Evolutionary conservation across 2,329 filamentous ascomycete genomes (phyloP).

Genomic region (Aureobasidium namibiae): DNA sequence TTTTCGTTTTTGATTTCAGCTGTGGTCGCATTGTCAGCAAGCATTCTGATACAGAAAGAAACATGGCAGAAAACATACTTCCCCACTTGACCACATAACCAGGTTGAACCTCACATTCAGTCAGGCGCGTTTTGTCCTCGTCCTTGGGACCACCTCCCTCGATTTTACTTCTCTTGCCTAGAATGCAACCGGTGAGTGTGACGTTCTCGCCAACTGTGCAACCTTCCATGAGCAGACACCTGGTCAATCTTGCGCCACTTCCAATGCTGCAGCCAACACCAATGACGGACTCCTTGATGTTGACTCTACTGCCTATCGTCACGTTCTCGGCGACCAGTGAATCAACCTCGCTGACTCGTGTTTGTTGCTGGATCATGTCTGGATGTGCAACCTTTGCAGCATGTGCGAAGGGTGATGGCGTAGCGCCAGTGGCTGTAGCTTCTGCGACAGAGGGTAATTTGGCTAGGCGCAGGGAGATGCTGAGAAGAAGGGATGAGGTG

Average conservation of each 20-base stretch:
- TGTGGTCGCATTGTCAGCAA: conserved; percentile 14
- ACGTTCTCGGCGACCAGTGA: conserved; percentile 83
- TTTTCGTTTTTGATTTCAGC: conserved; percentile 54
- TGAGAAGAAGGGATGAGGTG: conserved; percentile 71
- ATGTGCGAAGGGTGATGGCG: conserved; percentile 66
- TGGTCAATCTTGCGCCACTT: conserved; percentile 74
- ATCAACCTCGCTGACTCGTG: conserved; percentile 74
- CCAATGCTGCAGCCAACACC: conserved; percentile 82
- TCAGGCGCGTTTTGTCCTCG: conserved; percentile 49
- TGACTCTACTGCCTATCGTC: conserved; percentile 75
- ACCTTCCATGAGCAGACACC: conserved; percentile 88
- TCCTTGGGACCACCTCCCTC: conserved; percentile 59
- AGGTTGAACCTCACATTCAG: conserved; percentile 88
- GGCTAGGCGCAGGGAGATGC: conserved; percentile 75
- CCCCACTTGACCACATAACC: conserved; percentile 73
- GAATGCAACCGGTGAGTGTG: conserved; percentile 77
- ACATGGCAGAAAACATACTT: conserved; percentile 29
- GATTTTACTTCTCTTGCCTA: conserved; percentile 72
- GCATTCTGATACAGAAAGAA: background rate
- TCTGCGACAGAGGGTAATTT: conserved; percentile 69
- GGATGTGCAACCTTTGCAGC: conserved; percentile 73
- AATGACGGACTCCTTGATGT: conserved; percentile 88
- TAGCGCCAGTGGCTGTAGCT: conserved; percentile 38
- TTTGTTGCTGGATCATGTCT: conserved; percentile 68
- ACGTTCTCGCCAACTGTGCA: conserved; percentile 76